Percentiles rank a stretch among this genome's conserved stretches.
These are phyloP conservation scores for Cryptosporidium sp. DNA, from an alignment of 169 alveolate species.

Conservation along the genomic window DNA sequence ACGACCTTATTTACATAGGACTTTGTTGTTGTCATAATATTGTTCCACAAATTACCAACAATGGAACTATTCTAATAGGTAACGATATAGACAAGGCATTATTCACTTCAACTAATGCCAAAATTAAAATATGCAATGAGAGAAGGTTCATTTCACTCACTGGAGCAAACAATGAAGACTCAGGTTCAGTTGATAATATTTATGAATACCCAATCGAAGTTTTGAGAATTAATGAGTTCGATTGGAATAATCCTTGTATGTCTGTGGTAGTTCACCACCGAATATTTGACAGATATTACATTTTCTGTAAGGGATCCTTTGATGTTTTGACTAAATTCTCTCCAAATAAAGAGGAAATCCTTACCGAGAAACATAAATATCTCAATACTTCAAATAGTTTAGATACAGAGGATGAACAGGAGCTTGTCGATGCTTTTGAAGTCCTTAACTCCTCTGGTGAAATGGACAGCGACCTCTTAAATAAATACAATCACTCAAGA, in stretches of 20 bases:
- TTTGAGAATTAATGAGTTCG: constrained; percentile 48
- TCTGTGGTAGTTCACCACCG: constrained; percentile 59
- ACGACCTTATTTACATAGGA: constrained; percentile 33
- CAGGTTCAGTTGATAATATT: constrained; percentile 1
- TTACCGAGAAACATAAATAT: not conserved
- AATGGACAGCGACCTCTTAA: not conserved
- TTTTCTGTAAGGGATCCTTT: constrained; percentile 53
- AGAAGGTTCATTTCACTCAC: constrained; percentile 36
- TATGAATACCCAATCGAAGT: constrained; percentile 55
- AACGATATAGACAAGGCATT: constrained; percentile 67
- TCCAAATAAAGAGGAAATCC: not conserved
- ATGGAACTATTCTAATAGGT: constrained; percentile 10
- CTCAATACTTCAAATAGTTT: not conserved
- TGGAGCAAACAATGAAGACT: not conserved
- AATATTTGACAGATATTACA: constrained; percentile 23
- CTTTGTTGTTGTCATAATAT: constrained; percentile 42
- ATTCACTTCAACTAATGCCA: constrained; percentile 31
- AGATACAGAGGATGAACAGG: constrained; percentile 34
- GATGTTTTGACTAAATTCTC: constrained; percentile 33
- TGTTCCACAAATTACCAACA: constrained; percentile 1
- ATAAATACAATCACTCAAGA: not conserved
- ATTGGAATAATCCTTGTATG: constrained; percentile 52
- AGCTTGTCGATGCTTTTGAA: constrained; percentile 41
- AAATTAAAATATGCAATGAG: constrained; percentile 43
- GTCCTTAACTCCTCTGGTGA: constrained; percentile 30